Conservation (phyloP, 192 early-diverging fungal genomes). For the Chytriomyces confervae region DNA sequence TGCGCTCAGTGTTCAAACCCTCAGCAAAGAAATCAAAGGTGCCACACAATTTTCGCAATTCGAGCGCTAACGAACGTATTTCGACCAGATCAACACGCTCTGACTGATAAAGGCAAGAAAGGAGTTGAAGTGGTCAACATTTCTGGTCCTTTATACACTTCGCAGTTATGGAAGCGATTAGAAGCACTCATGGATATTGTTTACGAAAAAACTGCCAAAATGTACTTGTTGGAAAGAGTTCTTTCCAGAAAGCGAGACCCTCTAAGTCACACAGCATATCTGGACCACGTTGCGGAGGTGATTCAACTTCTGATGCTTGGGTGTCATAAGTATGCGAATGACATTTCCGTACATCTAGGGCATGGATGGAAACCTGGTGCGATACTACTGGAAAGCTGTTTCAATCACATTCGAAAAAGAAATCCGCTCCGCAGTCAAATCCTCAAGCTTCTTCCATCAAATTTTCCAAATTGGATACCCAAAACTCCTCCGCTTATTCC, state of each 20-base stretch:
- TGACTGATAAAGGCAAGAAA: conserved; percentile 17
- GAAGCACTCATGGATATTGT: conserved; percentile 55
- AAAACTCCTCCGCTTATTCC: conserved; percentile 55
- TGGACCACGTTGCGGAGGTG: conserved; percentile 53
- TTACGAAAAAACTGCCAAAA: conserved; percentile 46
- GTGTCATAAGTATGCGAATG: conserved; percentile 3
- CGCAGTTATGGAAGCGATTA: conserved; percentile 49
- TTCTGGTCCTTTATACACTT: conserved; percentile 28
- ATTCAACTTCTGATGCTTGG: background rate
- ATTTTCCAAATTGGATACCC: conserved; percentile 59
- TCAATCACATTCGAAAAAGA: conserved; percentile 48
- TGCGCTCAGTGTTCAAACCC: conserved; percentile 34
- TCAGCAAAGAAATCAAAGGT: conserved; percentile 54
- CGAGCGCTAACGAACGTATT: background rate
- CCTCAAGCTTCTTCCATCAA: conserved; percentile 44
- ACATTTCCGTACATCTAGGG: conserved; percentile 27
- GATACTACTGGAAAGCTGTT: conserved; percentile 48
- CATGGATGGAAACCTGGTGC: conserved; percentile 40
- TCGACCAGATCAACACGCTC: conserved; percentile 27
- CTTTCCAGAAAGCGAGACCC: conserved; percentile 51
- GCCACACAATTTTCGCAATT: background rate
- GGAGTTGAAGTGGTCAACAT: conserved; percentile 12
- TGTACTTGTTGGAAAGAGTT: conserved; percentile 56
- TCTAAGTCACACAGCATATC: conserved; percentile 41
- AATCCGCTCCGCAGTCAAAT: conserved; percentile 47